Evolutionary conservation across 805 yeast genomes (phyloP).

Genomic region (Kodamaea kakaduensis): DNA sequence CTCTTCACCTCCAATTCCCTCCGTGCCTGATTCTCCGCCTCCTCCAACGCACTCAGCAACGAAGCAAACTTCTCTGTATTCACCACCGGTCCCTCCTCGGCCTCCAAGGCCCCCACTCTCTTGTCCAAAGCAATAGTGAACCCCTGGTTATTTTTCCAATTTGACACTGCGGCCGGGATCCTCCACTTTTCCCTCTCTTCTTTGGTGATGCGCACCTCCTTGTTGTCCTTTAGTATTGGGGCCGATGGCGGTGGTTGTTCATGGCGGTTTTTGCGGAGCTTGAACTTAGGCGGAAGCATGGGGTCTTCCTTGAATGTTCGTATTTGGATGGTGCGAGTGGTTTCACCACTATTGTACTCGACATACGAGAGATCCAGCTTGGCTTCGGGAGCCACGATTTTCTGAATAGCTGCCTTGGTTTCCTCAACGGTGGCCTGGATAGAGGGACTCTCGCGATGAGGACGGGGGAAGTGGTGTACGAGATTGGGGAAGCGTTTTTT

Average conservation of each 20-base stretch:
- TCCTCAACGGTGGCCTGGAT: constrained; percentile 45
- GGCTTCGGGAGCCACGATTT: constrained; percentile 38
- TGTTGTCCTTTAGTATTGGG: constrained; percentile 55
- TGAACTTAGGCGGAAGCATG: constrained; percentile 75
- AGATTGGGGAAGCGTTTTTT: constrained; percentile 38
- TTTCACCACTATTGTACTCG: no score
- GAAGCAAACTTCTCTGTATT: constrained; percentile 57
- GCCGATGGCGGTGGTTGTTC: constrained; percentile 55
- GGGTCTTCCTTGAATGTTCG: constrained; percentile 75
- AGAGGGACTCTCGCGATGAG: constrained; percentile 39
- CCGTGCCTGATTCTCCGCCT: constrained; percentile 26
- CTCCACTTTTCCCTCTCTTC: constrained; percentile 79
- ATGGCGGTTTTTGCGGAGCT: constrained; percentile 67
- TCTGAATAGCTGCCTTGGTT: constrained; percentile 55
- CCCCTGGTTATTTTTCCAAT: constrained; percentile 94
- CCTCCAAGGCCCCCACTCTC: constrained; percentile 37
- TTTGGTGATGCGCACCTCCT: constrained; percentile 44
- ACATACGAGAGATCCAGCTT: constrained; percentile 26
- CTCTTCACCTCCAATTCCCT: constrained; percentile 18
- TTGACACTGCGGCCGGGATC: constrained; percentile 87
- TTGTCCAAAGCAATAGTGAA: constrained; percentile 78
- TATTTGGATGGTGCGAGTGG: constrained; percentile 52
- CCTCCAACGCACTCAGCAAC: constrained; percentile 67
- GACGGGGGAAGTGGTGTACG: constrained; percentile 37
- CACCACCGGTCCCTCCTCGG: constrained; percentile 27